Evolutionary conservation across 2,329 filamentous ascomycete species (phyloP).

Genomic region (Akanthomyces muscarius): DNA sequence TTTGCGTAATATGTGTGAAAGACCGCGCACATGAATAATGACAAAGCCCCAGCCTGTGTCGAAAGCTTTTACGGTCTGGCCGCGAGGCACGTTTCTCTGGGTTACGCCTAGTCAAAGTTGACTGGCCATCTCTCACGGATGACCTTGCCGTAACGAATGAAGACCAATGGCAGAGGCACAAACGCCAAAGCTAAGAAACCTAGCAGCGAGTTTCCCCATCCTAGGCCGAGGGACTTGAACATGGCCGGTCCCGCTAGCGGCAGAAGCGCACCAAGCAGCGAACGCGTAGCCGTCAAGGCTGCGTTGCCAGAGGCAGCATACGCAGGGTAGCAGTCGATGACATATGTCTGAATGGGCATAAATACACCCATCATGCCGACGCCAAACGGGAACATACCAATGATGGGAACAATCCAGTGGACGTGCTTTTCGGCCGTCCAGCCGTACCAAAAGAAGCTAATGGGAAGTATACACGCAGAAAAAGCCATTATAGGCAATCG

Average conservation of each 20-base stretch:
- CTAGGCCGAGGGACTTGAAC: slow-evolving; percentile 37
- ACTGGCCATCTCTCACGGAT: not conserved
- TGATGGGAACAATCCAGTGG: slow-evolving; percentile 49
- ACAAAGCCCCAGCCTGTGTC: not conserved
- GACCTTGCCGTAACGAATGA: not conserved
- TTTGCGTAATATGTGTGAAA: not conserved
- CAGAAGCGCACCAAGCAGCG: slow-evolving; percentile 55
- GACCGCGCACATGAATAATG: not conserved
- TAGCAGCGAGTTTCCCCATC: slow-evolving; percentile 41
- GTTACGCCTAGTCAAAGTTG: not conserved
- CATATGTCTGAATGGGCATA: slow-evolving; percentile 50
- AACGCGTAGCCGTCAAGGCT: slow-evolving; percentile 52
- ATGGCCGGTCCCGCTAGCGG: slow-evolving; percentile 49
- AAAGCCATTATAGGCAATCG: slow-evolving; percentile 42
- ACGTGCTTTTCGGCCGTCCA: slow-evolving; percentile 44
- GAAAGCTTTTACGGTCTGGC: not conserved
- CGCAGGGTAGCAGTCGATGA: slow-evolving; percentile 48
- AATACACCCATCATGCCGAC: slow-evolving; percentile 33
- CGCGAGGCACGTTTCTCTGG: not conserved
- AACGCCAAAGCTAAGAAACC: slow-evolving; percentile 30
- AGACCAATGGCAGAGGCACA: not conserved
- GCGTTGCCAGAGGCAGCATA: slow-evolving; percentile 46
- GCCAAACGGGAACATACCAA: slow-evolving; percentile 41
- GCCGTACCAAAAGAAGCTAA: slow-evolving; percentile 51
- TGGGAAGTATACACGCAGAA: slow-evolving; percentile 44